A percentile compares a stretch with the other conserved stretches of the same genome.
Evolutionary conservation across 352 stramenopile genomes (phyloP).

Genomic region (Thraustotheca clavata): DNA sequence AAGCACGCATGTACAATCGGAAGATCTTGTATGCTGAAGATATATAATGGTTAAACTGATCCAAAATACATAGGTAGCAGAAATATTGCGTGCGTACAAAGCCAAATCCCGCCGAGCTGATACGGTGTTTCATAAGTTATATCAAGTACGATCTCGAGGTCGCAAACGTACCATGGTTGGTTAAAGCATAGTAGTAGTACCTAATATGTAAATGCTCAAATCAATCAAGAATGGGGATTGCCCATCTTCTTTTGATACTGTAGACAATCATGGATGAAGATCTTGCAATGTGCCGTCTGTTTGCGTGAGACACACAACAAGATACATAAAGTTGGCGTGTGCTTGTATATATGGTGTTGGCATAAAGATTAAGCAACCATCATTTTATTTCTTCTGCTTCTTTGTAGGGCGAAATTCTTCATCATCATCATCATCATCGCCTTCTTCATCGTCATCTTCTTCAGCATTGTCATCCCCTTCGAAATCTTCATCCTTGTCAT

Average conservation of each 20-base stretch:
- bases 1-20: slow-evolving; percentile 83
- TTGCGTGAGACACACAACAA: not conserved
- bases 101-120: slow-evolving; percentile 64
- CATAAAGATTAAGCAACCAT: not conserved
- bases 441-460: slow-evolving; percentile 17
- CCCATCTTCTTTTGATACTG: too few relatives aligned
- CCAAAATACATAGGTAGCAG: slow-evolving; percentile 38
- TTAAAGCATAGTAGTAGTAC: slow-evolving; percentile 37
- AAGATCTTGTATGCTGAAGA: slow-evolving; percentile 46
- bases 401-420: slow-evolving; percentile 16
- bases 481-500: slow-evolving; percentile 20
- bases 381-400: slow-evolving; percentile 23
- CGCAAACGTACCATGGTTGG: slow-evolving; percentile 89
- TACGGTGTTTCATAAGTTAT: slow-evolving; percentile 78
- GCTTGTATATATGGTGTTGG: slow-evolving; percentile 4
- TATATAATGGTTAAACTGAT: not conserved
- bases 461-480: slow-evolving; percentile 15
- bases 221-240: too few relatives aligned
- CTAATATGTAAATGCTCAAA: too few relatives aligned
- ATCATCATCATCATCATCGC: slow-evolving; percentile 14
- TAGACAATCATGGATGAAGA: too few relatives aligned
- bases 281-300: too few relatives aligned
- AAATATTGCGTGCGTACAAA: slow-evolving; percentile 83
- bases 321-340: not conserved
- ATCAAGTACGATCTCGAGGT: slow-evolving; percentile 78